Conservation (phyloP, 148 eudicot species). For the Spergularia bocconei region DNA sequence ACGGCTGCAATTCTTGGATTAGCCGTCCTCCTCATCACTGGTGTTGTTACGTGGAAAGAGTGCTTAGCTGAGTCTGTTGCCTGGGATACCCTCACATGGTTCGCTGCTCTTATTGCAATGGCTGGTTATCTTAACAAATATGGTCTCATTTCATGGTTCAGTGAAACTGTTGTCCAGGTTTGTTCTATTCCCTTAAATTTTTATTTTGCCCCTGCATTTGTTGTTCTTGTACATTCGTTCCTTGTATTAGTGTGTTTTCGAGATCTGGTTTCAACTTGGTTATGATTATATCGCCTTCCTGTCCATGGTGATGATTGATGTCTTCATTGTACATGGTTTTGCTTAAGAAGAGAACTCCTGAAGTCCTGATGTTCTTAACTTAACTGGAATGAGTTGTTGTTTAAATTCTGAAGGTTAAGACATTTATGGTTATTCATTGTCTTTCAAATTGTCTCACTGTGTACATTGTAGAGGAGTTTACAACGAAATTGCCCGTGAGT, state of each 20-base stretch:
- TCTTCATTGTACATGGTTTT: too few relatives aligned
- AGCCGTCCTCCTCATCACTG: slow-evolving; percentile 71
- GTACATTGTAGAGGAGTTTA: too few relatives aligned
- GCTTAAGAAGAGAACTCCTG: too few relatives aligned
- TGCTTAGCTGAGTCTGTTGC: slow-evolving; percentile 94
- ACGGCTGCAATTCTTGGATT: slow-evolving; percentile 97
- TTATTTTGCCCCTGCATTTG: not conserved
- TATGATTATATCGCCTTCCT: not conserved
- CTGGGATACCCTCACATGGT: slow-evolving; percentile 98
- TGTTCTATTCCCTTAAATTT: slow-evolving; percentile 10
- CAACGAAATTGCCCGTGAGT: too few relatives aligned
- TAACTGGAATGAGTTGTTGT: too few relatives aligned
- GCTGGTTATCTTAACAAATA: slow-evolving; percentile 99
- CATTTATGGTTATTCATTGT: too few relatives aligned
- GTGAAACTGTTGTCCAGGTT: slow-evolving; percentile 92
- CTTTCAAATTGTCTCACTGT: too few relatives aligned
- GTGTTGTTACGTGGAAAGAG: slow-evolving; percentile 97
- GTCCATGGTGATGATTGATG: not conserved
- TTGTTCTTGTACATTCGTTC: not conserved
- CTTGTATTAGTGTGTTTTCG: not conserved
- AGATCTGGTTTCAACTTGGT: not conserved
- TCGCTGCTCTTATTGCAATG: slow-evolving; percentile 97
- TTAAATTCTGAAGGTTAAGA: too few relatives aligned
- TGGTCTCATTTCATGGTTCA: slow-evolving; percentile 97
- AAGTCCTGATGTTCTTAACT: too few relatives aligned